Conservation (phyloP, 2,329 filamentous ascomycete species). For the Ambrosiella xylebori region DNA sequence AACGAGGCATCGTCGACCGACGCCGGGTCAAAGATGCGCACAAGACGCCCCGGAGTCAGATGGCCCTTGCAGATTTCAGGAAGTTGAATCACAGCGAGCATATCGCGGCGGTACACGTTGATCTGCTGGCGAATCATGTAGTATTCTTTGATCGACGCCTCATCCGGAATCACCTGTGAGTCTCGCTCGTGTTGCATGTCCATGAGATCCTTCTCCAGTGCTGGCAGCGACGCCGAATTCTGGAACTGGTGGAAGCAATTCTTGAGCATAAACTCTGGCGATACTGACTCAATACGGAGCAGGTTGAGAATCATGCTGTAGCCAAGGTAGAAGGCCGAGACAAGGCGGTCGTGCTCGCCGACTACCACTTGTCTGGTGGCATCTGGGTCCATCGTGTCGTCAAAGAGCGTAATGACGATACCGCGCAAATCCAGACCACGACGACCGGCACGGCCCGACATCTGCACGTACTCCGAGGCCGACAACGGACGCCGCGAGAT, state of each 20-base stretch:
- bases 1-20: slow-evolving; percentile 26
- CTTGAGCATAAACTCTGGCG: slow-evolving; percentile 97
- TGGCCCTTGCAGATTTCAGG: slow-evolving; percentile 74
- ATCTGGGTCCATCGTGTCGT: slow-evolving; percentile 86
- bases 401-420: slow-evolving; percentile 99
- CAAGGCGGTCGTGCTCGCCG: slow-evolving; percentile 89
- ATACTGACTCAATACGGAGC: slow-evolving; percentile 96
- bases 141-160: slow-evolving; percentile 81
- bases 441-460: slow-evolving; percentile 93
- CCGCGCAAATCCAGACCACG: slow-evolving; percentile 93
- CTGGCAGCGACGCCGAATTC: slow-evolving; percentile 72
- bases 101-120: slow-evolving; percentile 68
- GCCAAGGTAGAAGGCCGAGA: slow-evolving; percentile 91
- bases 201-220: slow-evolving; percentile 66
- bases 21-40: slow-evolving; percentile 60
- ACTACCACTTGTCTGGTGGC: slow-evolving; percentile 92
- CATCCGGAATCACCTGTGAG: slow-evolving; percentile 63
- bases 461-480: slow-evolving; percentile 92
- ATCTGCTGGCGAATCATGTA: slow-evolving; percentile 78
- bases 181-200: slow-evolving; percentile 60
- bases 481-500: slow-evolving; percentile 65
- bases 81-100: slow-evolving; percentile 81
- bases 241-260: slow-evolving; percentile 97
- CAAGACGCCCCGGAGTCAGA: slow-evolving; percentile 70
- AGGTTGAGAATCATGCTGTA: slow-evolving; percentile 99